Base-by-base conservation (phyloP, 768 basidiomycete genomes). In the Hericium rajendrae region DNA sequence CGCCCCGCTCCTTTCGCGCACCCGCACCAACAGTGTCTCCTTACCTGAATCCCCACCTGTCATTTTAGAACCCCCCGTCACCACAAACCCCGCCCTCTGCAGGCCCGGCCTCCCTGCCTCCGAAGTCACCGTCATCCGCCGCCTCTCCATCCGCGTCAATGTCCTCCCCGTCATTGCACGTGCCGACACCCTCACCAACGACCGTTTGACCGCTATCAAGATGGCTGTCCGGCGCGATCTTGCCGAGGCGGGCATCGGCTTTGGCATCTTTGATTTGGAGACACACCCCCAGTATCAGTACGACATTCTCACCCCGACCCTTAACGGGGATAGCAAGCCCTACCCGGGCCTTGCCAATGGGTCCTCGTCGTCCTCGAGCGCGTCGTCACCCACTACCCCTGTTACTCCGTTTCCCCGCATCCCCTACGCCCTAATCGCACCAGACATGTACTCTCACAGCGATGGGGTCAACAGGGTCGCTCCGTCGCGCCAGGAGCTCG, bases 181-280 rank as follows among this genome's bases (percentile, higher is more conserved):
- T 59, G 88, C 89, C 26, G 91, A 93, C 74, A 76, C 81, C 59
- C 77, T 93, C 62, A 86, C 87, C 54, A 88, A 86, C 71, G 88
- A 91, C 68, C 84, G 88, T 62, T 79, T 93, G 58, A 79, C 82
- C 54, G 83, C 82, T 60, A 81, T 92, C 69, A 91, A 91, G 72
- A 71, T 83, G 66, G 90, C 88, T 60, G 80, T 93, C 67, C 82
- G 88, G 63, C 73, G 84, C 67, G 88, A 91, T 72, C 78, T 92
- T 49, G 88, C 88, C 41, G 85, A 86, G 62, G 86, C 86, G 51
- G 90, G 89, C 58, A 91, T 91, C 68, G 89, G 88, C 59, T 91
- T 91, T 71, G 89, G 90, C 65, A 90, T 93, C 62, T 92, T 93
- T 73, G 90, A 91, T 76, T 75, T 82, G 68, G 86, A 87, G 70